phyloP scores from a whole-genome alignment of 495 filamentous ascomycete genomes.

The Chlorociboria aeruginascens region DNA sequence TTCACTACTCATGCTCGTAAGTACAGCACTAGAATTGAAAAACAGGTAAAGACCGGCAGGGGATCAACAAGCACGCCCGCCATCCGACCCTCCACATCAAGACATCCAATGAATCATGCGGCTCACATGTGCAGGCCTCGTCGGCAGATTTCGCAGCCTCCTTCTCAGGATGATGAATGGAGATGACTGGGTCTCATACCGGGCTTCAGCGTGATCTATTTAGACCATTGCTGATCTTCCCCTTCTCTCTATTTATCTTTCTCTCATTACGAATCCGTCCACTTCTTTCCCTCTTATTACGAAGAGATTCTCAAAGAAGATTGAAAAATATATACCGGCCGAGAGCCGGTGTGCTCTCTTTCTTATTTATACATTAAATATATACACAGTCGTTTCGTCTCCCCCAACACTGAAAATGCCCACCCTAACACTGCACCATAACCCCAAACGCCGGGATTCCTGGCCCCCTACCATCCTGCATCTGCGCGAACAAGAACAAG shows the following conservation, averaged over 20 bases:
- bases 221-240: no score
- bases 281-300: background rate
- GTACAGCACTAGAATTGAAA: no score
- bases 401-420: background rate
- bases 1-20: no score
- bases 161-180: no score
- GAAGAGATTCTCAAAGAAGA: background rate
- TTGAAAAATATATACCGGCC: constrained; percentile 15
- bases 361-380: background rate
- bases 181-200: background rate
- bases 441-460: constrained; percentile 14
- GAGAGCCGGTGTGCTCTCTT: constrained; percentile 13
- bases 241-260: constrained; percentile 6
- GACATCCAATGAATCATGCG: no score
- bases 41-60: no score
- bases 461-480: constrained; percentile 20
- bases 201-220: constrained; percentile 17
- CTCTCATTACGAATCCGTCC: background rate
- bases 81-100: no score
- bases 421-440: no score
- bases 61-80: no score
- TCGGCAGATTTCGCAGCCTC: no score
- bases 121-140: no score
- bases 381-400: background rate
- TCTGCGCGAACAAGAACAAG: constrained; percentile 3